Evolutionary conservation across 164 flowering plant genomes (phyloP), one percentile per base, ranked within the genome.

Genomic region (Chimonanthus praecox): DNA sequence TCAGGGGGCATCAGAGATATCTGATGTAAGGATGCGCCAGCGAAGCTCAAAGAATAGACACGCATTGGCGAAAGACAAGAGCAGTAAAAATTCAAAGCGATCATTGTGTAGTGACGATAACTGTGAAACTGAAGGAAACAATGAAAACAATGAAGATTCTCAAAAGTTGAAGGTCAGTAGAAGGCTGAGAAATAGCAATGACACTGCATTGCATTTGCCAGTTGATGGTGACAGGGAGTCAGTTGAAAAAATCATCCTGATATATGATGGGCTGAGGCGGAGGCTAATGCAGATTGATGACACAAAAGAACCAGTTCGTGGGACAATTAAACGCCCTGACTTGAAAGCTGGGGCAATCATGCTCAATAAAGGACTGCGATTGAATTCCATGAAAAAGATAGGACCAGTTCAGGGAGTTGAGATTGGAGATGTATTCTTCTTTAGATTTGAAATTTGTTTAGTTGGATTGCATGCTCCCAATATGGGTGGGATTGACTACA

Each of bases 401-500:
- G 91, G 91, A 69, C 58, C 63, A 65, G 84, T 83, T 18, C 88
- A 89, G 58, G 89, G 91, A 33, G 80, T 88, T 71, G 86, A 85
- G 68, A 63, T 88, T 66, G 89, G 91, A 15, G 91, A 88, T 67
- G 74, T 88, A 46, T 86, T 84, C 83, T 86, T 70, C 78, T 86
- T 84, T 71, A 74, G 91, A 33, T 77, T 84, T 72, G 91, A 88
- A 68, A 54, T 88, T 86, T 82, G 86, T 76, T 47, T 84, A 73
- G 80, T 86, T 64, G 89, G 91, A n/a, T 65, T 88, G 67, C 91
- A 88, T 78, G 69, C 78, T 73, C 91, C 80, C 3, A 50, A 68
- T 58, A 85, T 85, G 89, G 91, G 81, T 47, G 91, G 91, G 7
- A 88, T 88, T 48, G 91, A 86, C 68, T 86, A 81, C 75, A 80